Conservation (phyloP, 768 basidiomycete genomes). For the Boletus rubroflammeus region DNA sequence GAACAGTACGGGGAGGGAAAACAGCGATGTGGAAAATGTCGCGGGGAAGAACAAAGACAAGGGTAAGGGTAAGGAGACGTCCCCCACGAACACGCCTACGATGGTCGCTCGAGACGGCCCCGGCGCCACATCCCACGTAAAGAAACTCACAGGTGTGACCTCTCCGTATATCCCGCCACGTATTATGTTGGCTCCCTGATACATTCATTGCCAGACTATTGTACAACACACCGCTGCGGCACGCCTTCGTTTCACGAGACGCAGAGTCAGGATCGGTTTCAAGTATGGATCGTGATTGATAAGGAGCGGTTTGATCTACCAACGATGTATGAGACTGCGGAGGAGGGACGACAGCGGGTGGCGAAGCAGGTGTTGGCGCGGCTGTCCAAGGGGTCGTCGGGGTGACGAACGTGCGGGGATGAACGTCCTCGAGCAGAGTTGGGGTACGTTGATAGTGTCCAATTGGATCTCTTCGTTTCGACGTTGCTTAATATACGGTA, state of each 20-base stretch:
- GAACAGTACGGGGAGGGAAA: not conserved
- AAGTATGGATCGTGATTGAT: slow-evolving; percentile 48
- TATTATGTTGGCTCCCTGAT: not conserved
- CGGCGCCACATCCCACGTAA: slow-evolving; percentile 9
- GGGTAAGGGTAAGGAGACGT: slow-evolving; percentile 9
- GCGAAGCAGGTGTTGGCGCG: slow-evolving; percentile 43
- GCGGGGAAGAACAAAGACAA: not conserved
- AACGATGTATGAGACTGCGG: not conserved
- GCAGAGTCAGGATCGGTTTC: slow-evolving; percentile 22
- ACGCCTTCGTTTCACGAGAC: slow-evolving; percentile 36
- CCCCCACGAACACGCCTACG: not conserved
- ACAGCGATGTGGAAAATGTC: not conserved
- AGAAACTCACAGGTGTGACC: slow-evolving; percentile 13
- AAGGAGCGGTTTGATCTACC: slow-evolving; percentile 33
- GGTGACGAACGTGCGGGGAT: not conserved
- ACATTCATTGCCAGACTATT: slow-evolving; percentile 16
- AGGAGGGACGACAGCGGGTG: slow-evolving; percentile 26
- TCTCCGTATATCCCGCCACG: not conserved
- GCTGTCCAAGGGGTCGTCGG: slow-evolving; percentile 24
- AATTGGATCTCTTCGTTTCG: not conserved
- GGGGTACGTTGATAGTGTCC: not conserved
- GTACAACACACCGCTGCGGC: slow-evolving; percentile 11
- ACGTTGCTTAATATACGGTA: not conserved
- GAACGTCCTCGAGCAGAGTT: not conserved
- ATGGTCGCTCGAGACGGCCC: slow-evolving; percentile 1